Percentiles rank a stretch among this genome's conserved stretches.
Evolutionary conservation across 176 grass and related monocot species (phyloP).

Genomic region (Aegilops tauschii): DNA sequence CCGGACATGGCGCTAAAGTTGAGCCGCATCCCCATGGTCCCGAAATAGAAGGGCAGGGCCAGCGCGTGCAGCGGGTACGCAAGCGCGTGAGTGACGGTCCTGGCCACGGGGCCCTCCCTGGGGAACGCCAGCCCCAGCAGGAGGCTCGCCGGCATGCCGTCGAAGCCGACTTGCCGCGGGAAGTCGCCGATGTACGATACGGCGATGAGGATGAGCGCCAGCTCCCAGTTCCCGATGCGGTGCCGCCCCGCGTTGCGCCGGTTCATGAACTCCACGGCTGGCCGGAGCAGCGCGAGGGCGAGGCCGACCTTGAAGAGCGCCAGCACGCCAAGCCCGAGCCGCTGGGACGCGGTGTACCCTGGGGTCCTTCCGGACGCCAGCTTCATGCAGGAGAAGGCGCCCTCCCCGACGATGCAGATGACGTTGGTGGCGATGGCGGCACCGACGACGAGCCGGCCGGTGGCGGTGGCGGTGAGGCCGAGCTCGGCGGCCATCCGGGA

Average conservation of each 20-base stretch:
- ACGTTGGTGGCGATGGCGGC: constrained; percentile 30
- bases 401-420: constrained; percentile 48
- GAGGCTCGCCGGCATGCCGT: constrained; percentile 36
- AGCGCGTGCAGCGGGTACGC: constrained; percentile 44
- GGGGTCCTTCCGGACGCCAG: constrained; percentile 22
- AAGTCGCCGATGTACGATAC: constrained; percentile 20
- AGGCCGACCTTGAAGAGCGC: constrained; percentile 22
- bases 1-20: constrained; percentile 48
- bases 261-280: constrained; percentile 34
- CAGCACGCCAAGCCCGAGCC: constrained; percentile 29
- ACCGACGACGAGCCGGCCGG: constrained; percentile 28
- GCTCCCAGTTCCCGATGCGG: constrained; percentile 41
- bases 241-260: constrained; percentile 39
- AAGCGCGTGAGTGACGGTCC: constrained; percentile 29
- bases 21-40: constrained; percentile 45
- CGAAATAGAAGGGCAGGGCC: constrained; percentile 42
- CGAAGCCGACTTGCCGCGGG: constrained; percentile 22
- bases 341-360: not conserved
- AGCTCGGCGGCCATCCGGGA: constrained; percentile 31
- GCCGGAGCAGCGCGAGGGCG: constrained; percentile 9
- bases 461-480: constrained; percentile 14
- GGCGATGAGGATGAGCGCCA: constrained; percentile 32
- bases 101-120: constrained; percentile 41
- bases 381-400: constrained; percentile 47
- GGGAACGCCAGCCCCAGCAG: constrained; percentile 49